A percentile compares a stretch with the other conserved stretches of the same genome.
Evolutionary conservation across 1,139 yeast species (phyloP).

Genomic region (Magnusiomyces suaveolens): DNA sequence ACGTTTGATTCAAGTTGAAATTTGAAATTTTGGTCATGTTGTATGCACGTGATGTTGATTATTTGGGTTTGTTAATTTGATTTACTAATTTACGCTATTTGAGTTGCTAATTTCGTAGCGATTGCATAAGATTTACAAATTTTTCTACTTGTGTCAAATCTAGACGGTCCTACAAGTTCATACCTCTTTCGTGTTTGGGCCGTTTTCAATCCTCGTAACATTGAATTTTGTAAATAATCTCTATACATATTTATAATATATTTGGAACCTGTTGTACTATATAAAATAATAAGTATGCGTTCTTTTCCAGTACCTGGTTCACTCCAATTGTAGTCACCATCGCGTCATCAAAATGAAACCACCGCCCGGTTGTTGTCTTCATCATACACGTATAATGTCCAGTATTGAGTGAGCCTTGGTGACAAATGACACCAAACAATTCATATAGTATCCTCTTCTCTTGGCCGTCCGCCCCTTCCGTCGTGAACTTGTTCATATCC

Average conservation of each 20-base stretch:
- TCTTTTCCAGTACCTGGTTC: slow-evolving; percentile 53
- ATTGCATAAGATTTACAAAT: no score
- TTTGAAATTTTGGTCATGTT: no score
- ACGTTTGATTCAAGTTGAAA: no score
- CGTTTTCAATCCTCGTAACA: neutral
- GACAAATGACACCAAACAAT: slow-evolving; percentile 77
- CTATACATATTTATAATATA: neutral
- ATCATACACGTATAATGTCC: slow-evolving; percentile 85
- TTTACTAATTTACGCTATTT: no score
- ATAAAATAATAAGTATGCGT: slow-evolving; percentile 75
- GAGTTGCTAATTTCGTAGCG: no score
- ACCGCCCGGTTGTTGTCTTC: slow-evolving; percentile 56
- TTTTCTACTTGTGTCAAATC: no score
- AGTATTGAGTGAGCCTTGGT: slow-evolving; percentile 84
- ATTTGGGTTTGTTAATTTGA: no score
- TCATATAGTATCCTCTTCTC: slow-evolving; percentile 45
- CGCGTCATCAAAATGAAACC: slow-evolving; percentile 91
- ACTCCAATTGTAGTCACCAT: slow-evolving; percentile 60
- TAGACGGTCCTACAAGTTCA: no score
- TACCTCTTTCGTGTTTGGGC: no score
- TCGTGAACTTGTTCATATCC: slow-evolving; percentile 56
- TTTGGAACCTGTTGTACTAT: slow-evolving; percentile 39
- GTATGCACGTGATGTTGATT: no score
- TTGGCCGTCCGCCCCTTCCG: slow-evolving; percentile 18
- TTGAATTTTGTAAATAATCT: no score